Evolutionary conservation across 176 grass and related monocot species (phyloP), one percentile per base, ranked within the genome.

Genomic region (Triticum aestivum): DNA sequence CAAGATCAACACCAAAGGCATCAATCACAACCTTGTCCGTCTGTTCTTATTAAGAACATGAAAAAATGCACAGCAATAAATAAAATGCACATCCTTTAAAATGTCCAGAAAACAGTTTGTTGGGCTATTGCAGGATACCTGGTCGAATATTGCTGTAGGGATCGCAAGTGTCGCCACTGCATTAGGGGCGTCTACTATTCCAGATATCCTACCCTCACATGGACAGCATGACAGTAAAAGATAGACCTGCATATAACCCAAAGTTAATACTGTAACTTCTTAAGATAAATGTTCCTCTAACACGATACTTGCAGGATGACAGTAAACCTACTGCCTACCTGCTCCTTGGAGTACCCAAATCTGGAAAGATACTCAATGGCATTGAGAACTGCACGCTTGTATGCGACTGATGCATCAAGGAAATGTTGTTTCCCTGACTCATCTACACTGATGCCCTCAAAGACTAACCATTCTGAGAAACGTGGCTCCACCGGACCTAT

Each of bases 291-390:
- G 27, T 87, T 76, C 27, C 20, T 12, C 38, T 61, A 2, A 45
- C 35, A 81, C 41, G 37, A 47, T 59, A 69, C 58, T 73, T 72
- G 54, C 34, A 80, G 35, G 41, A 73, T 75, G 66, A 84, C 15
- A 34, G 32, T 26, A 69, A 51, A 23, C 14, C 21, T 77, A 70
- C 27, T 49, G 75, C 17, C 30, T 56, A 98, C 96, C 96, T 98
- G 96, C 52, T 98, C 96, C 82, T 96, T 98, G 82, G 93, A 98
- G 74, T 98, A 96, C n/a, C 96, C 93, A 80, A 98, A 98, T 29
- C 23, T 91, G 8, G 92, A 92, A 56, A 98, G 86, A 74, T 98
- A 98, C 58, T 98, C 93, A 30, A 96, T 94, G 79, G 96, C 96
- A 84, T 98, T 94, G 63, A 98, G 91, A 37, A 96, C 92, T 4